Evolutionary conservation across 768 basidiomycete genomes (phyloP).

Genomic region (Leccinum subgranulosum): DNA sequence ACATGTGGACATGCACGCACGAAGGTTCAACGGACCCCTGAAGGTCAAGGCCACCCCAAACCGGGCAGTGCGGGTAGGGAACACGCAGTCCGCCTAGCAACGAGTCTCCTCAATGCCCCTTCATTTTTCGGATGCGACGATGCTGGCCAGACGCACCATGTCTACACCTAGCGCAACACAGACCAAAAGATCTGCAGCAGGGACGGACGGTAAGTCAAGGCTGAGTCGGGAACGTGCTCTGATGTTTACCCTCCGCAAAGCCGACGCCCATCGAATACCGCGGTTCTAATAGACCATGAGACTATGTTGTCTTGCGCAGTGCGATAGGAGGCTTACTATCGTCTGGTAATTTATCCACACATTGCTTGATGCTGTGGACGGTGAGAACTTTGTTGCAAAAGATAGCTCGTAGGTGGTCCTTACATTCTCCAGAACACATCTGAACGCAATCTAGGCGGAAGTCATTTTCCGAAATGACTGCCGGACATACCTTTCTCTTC

Average conservation of each 20-base stretch:
- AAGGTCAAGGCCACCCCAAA: conserved; percentile 89
- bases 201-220: background rate
- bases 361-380: conserved; percentile 67
- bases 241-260: conserved; percentile 74
- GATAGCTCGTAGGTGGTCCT: conserved; percentile 18
- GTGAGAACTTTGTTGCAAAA: conserved; percentile 8
- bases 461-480: conserved; percentile 6
- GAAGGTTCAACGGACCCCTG: conserved; percentile 77
- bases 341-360: conserved; percentile 71
- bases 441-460: conserved; percentile 26
- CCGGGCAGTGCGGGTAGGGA: conserved; percentile 87
- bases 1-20: conserved; percentile 34
- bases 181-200: conserved; percentile 68
- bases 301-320: background rate
- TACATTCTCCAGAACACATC: conserved; percentile 87
- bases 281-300: conserved; percentile 51
- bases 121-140: background rate
- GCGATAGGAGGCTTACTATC: conserved; percentile 52
- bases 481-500: conserved; percentile 75
- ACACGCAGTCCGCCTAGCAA: conserved; percentile 84
- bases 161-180: conserved; percentile 91
- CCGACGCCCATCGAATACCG: conserved; percentile 93
- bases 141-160: conserved; percentile 53
- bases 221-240: background rate
- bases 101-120: background rate